A percentile compares a stretch with the other conserved stretches of the same genome.
Evolutionary conservation across 176 grass and related monocot genomes (phyloP).

Genomic region (Juncus inflexus): DNA sequence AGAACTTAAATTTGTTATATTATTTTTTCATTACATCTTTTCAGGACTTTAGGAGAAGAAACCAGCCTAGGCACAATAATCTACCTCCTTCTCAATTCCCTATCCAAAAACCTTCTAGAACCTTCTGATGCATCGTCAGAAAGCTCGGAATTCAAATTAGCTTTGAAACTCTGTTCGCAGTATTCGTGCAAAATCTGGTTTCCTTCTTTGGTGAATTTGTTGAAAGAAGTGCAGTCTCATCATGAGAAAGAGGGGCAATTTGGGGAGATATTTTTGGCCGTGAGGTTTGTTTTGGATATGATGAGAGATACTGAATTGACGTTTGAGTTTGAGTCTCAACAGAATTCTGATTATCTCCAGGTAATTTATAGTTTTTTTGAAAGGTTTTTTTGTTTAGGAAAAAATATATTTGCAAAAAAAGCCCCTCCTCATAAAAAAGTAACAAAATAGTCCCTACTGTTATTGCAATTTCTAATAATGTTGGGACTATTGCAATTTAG

Average conservation of each 20-base stretch:
- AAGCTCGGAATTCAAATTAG: slow-evolving; percentile 77
- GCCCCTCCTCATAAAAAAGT: background rate
- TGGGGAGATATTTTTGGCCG: slow-evolving; percentile 47
- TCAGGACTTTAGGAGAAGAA: slow-evolving; percentile 66
- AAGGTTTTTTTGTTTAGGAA: background rate
- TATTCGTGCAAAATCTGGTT: slow-evolving; percentile 88
- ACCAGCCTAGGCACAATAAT: slow-evolving; percentile 53
- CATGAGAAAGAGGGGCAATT: slow-evolving; percentile 39
- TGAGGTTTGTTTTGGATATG: slow-evolving; percentile 59
- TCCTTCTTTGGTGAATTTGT: slow-evolving; percentile 74
- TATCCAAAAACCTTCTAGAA: slow-evolving; percentile 36
- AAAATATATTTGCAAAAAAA: too few relatives aligned
- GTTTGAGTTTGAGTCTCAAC: slow-evolving; percentile 65
- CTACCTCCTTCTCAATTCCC: slow-evolving; percentile 48
- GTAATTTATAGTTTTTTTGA: slow-evolving; percentile 29
- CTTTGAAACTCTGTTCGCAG: slow-evolving; percentile 47
- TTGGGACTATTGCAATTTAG: too few relatives aligned
- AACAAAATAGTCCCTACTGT: background rate
- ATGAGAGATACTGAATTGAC: slow-evolving; percentile 70
- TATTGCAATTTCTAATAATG: too few relatives aligned
- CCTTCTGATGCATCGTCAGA: slow-evolving; percentile 32
- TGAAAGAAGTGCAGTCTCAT: slow-evolving; percentile 50
- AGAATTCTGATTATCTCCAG: slow-evolving; percentile 61
- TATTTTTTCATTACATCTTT: slow-evolving; percentile 21
- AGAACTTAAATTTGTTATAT: slow-evolving; percentile 3